Percentiles rank a stretch among this genome's conserved stretches.
Conservation (phyloP, 768 basidiomycete genomes). For the Auriscalpium microsporum region DNA sequence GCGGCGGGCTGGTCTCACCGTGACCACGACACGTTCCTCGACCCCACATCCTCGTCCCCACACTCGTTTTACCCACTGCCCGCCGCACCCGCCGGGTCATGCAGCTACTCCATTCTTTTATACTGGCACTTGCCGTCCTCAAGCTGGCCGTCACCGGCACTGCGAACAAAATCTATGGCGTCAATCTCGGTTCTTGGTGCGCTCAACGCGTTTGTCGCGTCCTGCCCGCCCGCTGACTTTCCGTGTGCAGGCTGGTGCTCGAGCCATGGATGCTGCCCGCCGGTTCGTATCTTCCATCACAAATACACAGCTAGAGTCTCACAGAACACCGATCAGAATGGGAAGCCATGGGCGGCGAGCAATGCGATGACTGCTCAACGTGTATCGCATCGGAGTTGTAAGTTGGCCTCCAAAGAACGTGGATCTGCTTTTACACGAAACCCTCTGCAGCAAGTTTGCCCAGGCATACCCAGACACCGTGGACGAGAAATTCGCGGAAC, state of each 20-base stretch:
- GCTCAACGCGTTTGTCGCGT: conserved; percentile 5
- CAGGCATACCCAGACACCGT: conserved; percentile 50
- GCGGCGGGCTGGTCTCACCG: not conserved
- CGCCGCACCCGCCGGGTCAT: not conserved
- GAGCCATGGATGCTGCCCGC: conserved; percentile 81
- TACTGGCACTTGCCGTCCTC: not conserved
- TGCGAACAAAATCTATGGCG: conserved; percentile 54
- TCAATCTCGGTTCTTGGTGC: conserved; percentile 63
- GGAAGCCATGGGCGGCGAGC: conserved; percentile 63
- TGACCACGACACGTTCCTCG: not conserved
- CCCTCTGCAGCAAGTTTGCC: conserved; percentile 43
- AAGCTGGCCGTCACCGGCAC: not conserved
- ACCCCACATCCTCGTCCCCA: not conserved
- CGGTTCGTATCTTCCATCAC: conserved; percentile 27
- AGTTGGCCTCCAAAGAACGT: conserved; percentile 7
- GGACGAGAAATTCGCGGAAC: conserved; percentile 48
- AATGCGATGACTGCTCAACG: conserved; percentile 46
- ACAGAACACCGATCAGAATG: conserved; percentile 39
- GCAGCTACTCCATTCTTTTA: not conserved
- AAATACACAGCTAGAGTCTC: not conserved
- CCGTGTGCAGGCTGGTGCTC: conserved; percentile 50
- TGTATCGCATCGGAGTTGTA: conserved; percentile 70
- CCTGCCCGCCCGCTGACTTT: not conserved
- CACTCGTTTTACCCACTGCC: not conserved
- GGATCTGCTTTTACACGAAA: not conserved